phyloP scores from a whole-genome alignment of 495 filamentous ascomycete species.

The Penicillium ucsense region DNA sequence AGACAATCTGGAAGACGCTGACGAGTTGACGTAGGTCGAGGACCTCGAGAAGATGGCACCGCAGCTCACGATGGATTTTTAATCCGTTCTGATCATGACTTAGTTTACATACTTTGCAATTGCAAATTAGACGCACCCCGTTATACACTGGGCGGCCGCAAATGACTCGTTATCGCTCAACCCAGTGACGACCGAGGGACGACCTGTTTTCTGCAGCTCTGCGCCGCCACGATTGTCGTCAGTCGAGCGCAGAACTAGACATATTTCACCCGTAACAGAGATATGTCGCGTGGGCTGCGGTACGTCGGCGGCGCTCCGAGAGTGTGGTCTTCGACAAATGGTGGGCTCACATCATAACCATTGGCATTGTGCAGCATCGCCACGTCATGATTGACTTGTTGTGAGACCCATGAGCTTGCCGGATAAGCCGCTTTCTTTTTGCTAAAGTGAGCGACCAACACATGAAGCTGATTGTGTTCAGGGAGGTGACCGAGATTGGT shows the following conservation, averaged over 20 bases:
- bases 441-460: conserved; percentile 18
- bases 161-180: no score
- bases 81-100: not conserved
- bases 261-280: conserved; percentile 11
- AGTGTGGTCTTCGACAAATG: conserved; percentile 17
- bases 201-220: no score
- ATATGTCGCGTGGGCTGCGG: conserved; percentile 14
- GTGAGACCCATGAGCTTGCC: conserved; percentile 14
- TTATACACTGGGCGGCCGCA: no score
- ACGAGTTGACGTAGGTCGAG: conserved; percentile 30
- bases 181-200: no score
- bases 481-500: conserved; percentile 17
- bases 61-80: conserved; percentile 85
- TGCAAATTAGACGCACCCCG: no score
- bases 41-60: conserved; percentile 86
- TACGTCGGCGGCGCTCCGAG: conserved; percentile 15
- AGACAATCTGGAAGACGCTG: conserved; percentile 2
- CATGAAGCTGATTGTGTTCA: conserved; percentile 17
- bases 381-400: conserved; percentile 17
- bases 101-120: no score
- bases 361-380: conserved; percentile 20
- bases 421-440: conserved; percentile 16
- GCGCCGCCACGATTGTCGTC: no score
- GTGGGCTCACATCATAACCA: conserved; percentile 15
- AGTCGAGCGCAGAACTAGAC: not conserved